A percentile compares a stretch with the other conserved stretches of the same genome.
These are phyloP conservation scores for Amborella trichopoda DNA, from an alignment of 164 flowering plant species.

Conservation along the genomic window DNA sequence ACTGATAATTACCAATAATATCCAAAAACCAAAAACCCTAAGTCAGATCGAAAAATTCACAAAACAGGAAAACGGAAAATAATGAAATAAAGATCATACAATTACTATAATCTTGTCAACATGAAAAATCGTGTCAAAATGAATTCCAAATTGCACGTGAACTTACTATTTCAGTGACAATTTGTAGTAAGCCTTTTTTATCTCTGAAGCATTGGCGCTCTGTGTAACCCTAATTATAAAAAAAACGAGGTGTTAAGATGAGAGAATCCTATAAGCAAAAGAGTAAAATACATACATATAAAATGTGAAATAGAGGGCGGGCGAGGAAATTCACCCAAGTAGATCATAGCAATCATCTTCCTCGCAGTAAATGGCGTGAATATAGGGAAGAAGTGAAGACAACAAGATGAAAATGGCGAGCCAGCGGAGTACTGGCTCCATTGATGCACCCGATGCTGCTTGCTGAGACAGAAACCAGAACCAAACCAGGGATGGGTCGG, in stretches of 20 bases:
- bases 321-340: slow-evolving; percentile 43
- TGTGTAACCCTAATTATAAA: slow-evolving; percentile 50
- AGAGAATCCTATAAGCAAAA: neutral
- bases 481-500: too few species aligned
- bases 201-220: slow-evolving; percentile 80
- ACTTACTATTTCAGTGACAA: slow-evolving; percentile 84
- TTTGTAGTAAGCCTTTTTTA: slow-evolving; percentile 90
- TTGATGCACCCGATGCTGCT: too few species aligned
- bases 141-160: too few species aligned
- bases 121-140: too few species aligned
- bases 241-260: neutral
- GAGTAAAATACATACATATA: neutral
- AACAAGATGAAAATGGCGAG: slow-evolving; percentile 21
- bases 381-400: slow-evolving; percentile 25
- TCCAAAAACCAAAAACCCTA: slow-evolving; percentile 1
- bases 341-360: slow-evolving; percentile 96
- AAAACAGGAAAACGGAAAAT: slow-evolving; percentile 2
- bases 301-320: neutral
- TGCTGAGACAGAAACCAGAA: too few species aligned
- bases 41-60: neutral
- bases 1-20: slow-evolving; percentile 22
- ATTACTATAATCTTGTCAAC: too few species aligned
- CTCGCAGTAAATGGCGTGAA: slow-evolving; percentile 82
- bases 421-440: slow-evolving; percentile 31
- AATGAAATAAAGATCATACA: too few species aligned